phyloP scores from a whole-genome alignment of 2,329 filamentous ascomycete species.

The Mollisiaceae sp. region DNA sequence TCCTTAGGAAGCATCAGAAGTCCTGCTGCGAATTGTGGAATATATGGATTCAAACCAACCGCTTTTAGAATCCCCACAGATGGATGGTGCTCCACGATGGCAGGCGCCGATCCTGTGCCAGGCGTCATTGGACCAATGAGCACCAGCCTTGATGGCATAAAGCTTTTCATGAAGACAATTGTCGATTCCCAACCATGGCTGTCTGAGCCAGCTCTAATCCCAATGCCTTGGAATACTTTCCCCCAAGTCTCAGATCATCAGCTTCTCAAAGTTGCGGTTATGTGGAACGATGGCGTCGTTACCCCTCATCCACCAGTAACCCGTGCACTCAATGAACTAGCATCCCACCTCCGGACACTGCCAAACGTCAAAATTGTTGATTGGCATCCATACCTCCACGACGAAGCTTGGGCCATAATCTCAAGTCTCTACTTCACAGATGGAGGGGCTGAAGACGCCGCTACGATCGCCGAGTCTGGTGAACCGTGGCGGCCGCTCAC shows the following conservation, averaged over 20 bases:
- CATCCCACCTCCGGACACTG: slow-evolving; percentile 14
- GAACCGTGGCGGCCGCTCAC: slow-evolving; percentile 30
- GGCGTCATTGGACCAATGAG: slow-evolving; percentile 45
- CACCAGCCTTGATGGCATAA: slow-evolving; percentile 54
- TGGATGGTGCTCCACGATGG: slow-evolving; percentile 50
- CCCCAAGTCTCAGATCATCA: slow-evolving; percentile 27
- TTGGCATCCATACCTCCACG: slow-evolving; percentile 30
- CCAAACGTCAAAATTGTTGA: slow-evolving; percentile 29
- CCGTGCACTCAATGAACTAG: slow-evolving; percentile 25
- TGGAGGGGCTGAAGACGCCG: slow-evolving; percentile 27
- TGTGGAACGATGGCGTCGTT: slow-evolving; percentile 32
- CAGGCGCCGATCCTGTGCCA: slow-evolving; percentile 43
- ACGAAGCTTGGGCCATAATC: slow-evolving; percentile 30
- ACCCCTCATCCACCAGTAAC: slow-evolving; percentile 28
- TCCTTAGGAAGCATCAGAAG: slow-evolving; percentile 41
- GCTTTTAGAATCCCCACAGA: slow-evolving; percentile 47
- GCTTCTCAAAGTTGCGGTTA: slow-evolving; percentile 44
- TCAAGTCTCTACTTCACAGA: slow-evolving; percentile 32
- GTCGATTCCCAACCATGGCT: slow-evolving; percentile 51
- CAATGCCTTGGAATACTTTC: slow-evolving; percentile 52
- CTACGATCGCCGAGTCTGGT: slow-evolving; percentile 24
- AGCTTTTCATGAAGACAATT: slow-evolving; percentile 38
- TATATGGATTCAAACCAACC: slow-evolving; percentile 56
- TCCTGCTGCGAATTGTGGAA: slow-evolving; percentile 52
- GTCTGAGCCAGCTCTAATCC: slow-evolving; percentile 54